Evolutionary conservation across 2,329 filamentous ascomycete species (phyloP).

Genomic region (Neocucurbitaria cava): DNA sequence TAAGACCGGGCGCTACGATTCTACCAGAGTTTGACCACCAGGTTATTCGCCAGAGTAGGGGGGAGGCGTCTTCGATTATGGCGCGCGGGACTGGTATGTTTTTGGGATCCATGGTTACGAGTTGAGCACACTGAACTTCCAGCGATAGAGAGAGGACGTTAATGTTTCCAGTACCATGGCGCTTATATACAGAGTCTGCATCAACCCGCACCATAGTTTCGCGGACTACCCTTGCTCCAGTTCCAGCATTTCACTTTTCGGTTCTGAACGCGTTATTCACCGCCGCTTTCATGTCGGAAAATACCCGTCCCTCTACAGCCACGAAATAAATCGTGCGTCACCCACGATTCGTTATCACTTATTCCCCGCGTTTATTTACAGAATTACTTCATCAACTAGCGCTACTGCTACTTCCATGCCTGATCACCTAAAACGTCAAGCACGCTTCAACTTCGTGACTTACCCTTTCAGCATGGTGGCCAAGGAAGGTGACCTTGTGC

Average conservation of each 20-base stretch:
- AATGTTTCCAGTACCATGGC: not conserved
- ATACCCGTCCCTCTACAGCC: not conserved
- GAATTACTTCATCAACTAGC: not conserved
- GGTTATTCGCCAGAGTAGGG: not conserved
- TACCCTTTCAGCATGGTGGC: not conserved
- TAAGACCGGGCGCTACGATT: not conserved
- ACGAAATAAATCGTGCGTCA: not conserved
- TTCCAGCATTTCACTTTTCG: not conserved
- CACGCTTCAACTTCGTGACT: not conserved
- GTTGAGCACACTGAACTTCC: not conserved
- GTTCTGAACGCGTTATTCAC: not conserved
- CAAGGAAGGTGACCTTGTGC: not conserved
- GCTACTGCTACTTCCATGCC: not conserved
- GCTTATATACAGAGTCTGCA: not conserved
- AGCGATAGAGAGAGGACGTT: not conserved
- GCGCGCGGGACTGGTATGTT: not conserved
- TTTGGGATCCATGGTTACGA: not conserved
- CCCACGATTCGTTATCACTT: not conserved
- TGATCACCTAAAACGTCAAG: not conserved
- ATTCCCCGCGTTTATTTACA: not conserved
- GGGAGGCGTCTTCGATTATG: conserved; percentile 1
- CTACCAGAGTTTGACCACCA: not conserved
- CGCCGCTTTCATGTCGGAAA: not conserved
- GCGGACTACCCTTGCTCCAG: not conserved
- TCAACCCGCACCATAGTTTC: not conserved